phyloP scores from a whole-genome alignment of 169 alveolate genomes.

The Cystoisospora suis region DNA sequence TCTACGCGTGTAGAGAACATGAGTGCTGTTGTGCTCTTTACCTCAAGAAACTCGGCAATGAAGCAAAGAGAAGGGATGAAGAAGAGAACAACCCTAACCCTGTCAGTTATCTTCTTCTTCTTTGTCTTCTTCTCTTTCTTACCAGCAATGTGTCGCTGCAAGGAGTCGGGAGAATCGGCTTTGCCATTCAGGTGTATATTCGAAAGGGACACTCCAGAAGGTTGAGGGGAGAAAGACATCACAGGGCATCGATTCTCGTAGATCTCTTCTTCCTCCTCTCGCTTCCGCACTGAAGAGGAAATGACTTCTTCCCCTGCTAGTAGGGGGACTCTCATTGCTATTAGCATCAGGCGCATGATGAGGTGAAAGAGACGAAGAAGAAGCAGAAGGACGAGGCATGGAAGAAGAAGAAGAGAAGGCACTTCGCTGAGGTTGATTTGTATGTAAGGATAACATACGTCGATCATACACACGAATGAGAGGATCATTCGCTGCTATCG shows the following conservation, averaged over 20 bases:
- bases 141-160: slow-evolving; percentile 14
- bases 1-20: no score
- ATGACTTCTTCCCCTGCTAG: not conserved
- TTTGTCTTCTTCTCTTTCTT: not conserved
- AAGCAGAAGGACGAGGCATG: no score
- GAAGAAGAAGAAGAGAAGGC: slow-evolving; percentile 12
- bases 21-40: no score
- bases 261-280: not conserved
- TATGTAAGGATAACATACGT: slow-evolving; percentile 62
- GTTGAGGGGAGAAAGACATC: slow-evolving; percentile 70
- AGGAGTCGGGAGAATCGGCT: slow-evolving; percentile 8
- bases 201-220: slow-evolving; percentile 67
- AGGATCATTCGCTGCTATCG: slow-evolving; percentile 72
- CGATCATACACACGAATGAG: slow-evolving; percentile 74
- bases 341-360: no score
- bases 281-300: not conserved
- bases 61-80: not conserved
- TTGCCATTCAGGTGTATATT: slow-evolving; percentile 43
- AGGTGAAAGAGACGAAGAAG: no score
- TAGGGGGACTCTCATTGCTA: no score
- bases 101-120: not conserved
- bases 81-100: no score
- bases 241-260: slow-evolving; percentile 63
- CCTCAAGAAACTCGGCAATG: no score
- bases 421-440: slow-evolving; percentile 48